These are phyloP conservation scores for Zostera marina DNA, from an alignment of 116 monocot species.

Conservation along the genomic window DNA sequence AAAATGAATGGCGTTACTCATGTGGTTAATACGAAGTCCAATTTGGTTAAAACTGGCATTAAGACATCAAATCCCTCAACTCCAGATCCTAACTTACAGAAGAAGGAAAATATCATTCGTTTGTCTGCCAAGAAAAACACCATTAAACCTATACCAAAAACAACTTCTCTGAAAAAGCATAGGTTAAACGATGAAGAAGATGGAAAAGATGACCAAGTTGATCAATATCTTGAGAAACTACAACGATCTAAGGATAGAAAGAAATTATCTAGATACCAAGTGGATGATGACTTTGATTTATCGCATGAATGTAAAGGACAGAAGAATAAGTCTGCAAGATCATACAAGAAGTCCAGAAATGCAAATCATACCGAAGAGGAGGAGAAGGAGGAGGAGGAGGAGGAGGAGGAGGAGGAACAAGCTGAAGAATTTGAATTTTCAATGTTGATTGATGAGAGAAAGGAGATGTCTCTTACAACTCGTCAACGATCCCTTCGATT, in stretches of 20 bases:
- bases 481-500: conserved; percentile 75
- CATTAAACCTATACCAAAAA: conserved; percentile 36
- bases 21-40: conserved; percentile 60
- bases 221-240: conserved; percentile 34
- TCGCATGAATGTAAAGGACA: conserved; percentile 11
- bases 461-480: conserved; percentile 51
- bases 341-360: conserved; percentile 27
- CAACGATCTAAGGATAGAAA: conserved; percentile 20
- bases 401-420: conserved; percentile 27
- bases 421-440: no score
- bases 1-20: conserved; percentile 76
- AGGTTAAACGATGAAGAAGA: conserved; percentile 36
- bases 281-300: conserved; percentile 30
- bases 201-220: conserved; percentile 42
- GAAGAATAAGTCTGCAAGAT: conserved; percentile 22
- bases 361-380: conserved; percentile 32
- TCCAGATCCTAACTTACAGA: conserved; percentile 30
- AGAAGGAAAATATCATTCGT: conserved; percentile 13
- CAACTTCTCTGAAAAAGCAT: conserved; percentile 51
- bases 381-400: conserved; percentile 19
- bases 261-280: conserved; percentile 16
- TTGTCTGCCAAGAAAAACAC: conserved; percentile 15
- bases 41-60: conserved; percentile 12
- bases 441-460: conserved; percentile 25
- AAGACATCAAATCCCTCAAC: conserved; percentile 16